Evolutionary conservation across 371 early-diverging fungal genomes (phyloP).

Genomic region (Saksenaea oblongispora): DNA sequence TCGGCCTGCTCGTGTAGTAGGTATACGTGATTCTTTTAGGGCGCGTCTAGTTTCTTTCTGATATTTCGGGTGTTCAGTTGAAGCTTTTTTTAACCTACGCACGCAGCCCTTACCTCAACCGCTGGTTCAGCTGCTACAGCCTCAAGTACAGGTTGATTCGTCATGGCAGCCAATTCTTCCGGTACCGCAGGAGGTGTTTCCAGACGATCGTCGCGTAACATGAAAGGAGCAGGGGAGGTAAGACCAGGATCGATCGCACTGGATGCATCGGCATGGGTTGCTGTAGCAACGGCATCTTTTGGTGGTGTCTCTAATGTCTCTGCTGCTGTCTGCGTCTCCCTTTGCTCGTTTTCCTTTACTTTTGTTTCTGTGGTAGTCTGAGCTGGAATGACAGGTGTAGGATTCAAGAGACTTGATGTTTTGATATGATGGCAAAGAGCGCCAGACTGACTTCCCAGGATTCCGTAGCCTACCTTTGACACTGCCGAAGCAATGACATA

Average conservation of each 20-base stretch:
- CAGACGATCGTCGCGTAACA: neutral
- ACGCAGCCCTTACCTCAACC: neutral
- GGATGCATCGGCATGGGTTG: neutral
- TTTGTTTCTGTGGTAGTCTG: neutral
- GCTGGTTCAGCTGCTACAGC: neutral
- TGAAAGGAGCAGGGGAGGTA: neutral
- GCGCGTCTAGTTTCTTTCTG: constrained; percentile 13
- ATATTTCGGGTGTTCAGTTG: constrained; percentile 1
- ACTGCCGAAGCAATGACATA: constrained; percentile 37
- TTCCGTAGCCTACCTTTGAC: constrained; percentile 25
- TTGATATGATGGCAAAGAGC: constrained; percentile 39
- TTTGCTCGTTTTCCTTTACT: neutral
- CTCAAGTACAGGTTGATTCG: constrained; percentile 8
- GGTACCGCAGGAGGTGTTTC: neutral
- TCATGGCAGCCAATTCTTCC: constrained; percentile 7
- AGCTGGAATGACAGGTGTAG: constrained; percentile 24
- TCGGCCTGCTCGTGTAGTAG: constrained; percentile 63
- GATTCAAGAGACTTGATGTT: constrained; percentile 45
- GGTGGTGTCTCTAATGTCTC: neutral
- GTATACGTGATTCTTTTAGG: constrained; percentile 64
- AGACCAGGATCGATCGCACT: neutral
- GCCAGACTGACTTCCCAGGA: constrained; percentile 31
- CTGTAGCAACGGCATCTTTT: neutral
- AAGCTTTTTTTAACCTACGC: neutral
- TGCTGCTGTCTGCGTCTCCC: neutral